Evolutionary conservation across 495 filamentous ascomycete species (phyloP), one percentile per base, ranked within the genome.

Genomic region (Penicillium waksmanii): DNA sequence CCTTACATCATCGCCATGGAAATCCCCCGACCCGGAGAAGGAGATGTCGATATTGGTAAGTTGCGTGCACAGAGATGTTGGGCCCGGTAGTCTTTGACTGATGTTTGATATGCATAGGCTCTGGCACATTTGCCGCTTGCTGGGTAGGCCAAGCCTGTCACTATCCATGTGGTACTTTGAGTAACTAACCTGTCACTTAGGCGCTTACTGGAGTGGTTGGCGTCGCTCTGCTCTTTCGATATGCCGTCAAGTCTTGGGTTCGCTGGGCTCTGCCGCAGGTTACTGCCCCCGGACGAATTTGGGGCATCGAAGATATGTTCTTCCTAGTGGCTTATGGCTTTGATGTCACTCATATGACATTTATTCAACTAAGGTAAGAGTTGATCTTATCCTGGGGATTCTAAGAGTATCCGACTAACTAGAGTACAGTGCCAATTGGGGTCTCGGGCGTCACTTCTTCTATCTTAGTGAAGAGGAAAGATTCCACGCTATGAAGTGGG

Each of bases 291-390:
- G 67, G 60, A 9, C 55, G 72, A 40, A 55, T 77, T 35, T 75
- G 74, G 74, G 74, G 74, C 0, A 38, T 65, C 18, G 74, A 77
- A 51, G 74, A 77, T 53, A 13, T 73, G 0, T 69, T 77, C 36
- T 77, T 71, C 51, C 43, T 73, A 1, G 27, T 66, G 11, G 72
- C 61, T 1, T 77, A 68, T 51, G 59, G 60, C 0, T 70, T 71
- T 38, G 74, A 77, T 53, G 19, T 77, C 3, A 55, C 63, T 1
- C 74, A 77, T 56, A 77, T 77, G 63, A 44, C 34, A 1, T 50
- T 67, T 43, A 67, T 77, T 48, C 69, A 75, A 40, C 47, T 62
- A 13, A 75, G 73, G 73, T 76, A 36, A 54, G 5, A 54, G 42
- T 44, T 44, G 21, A 11, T 12, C 15, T 27, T 48, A 5, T 8